Percentiles rank a stretch among this genome's conserved stretches.
phyloP scores from a whole-genome alignment of 2,329 filamentous ascomycete species.

The Ramularia endophylla region DNA sequence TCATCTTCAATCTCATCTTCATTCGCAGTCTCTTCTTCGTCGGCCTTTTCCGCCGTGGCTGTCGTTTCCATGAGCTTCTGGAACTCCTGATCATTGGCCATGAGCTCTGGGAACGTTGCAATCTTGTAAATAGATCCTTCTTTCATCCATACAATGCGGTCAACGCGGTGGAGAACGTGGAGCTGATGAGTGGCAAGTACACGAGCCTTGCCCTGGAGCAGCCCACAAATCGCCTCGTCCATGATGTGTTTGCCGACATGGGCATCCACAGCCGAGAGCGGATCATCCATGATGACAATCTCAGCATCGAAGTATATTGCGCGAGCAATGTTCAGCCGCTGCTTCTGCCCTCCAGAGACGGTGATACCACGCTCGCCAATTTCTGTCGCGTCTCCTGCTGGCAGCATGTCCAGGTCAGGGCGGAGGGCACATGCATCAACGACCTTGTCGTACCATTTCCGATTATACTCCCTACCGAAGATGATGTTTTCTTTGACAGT shows the following conservation, averaged over 20 bases:
- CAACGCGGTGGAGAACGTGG: conserved; percentile 84
- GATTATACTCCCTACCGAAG: conserved; percentile 72
- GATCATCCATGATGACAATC: conserved; percentile 59
- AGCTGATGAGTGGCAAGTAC: conserved; percentile 93
- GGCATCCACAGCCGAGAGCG: conserved; percentile 51
- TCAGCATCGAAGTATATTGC: conserved; percentile 61
- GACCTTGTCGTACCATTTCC: conserved; percentile 76
- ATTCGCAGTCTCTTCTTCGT: conserved; percentile 41
- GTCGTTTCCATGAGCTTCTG: conserved; percentile 76
- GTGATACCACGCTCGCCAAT: conserved; percentile 96
- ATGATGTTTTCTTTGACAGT: conserved; percentile 83
- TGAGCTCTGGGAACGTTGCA: conserved; percentile 84
- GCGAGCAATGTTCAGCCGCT: conserved; percentile 87
- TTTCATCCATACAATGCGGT: conserved; percentile 91
- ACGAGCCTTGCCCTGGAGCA: conserved; percentile 82
- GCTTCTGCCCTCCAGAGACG: conserved; percentile 91
- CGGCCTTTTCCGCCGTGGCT: conserved; percentile 48
- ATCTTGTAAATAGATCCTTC: conserved; percentile 75
- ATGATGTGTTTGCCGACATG: conserved; percentile 69
- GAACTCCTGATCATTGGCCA: conserved; percentile 72
- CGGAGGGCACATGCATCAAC: conserved; percentile 78
- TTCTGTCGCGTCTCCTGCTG: conserved; percentile 79
- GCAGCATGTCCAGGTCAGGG: conserved; percentile 88
- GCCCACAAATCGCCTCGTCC: conserved; percentile 85
- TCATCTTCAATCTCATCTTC: conserved; percentile 46